Percentiles rank a stretch among this genome's conserved stretches.
These are phyloP conservation scores for Camillea tinctor DNA, from an alignment of 2,329 filamentous ascomycete species.

Conservation along the genomic window DNA sequence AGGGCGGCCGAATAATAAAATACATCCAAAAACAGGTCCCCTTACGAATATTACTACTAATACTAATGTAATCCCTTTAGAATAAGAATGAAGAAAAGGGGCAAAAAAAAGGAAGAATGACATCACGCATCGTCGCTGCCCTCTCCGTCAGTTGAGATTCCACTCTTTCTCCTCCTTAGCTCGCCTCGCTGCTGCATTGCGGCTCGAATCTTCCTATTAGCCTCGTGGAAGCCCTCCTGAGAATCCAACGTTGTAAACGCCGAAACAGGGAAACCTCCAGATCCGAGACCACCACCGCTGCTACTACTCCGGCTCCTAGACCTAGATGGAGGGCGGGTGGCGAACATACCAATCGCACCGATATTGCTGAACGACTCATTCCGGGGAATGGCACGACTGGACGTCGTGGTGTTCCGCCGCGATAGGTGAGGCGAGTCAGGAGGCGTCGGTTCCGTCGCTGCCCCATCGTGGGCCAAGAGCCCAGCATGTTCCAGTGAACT, in stretches of 20 bases:
- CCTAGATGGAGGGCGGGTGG: constrained; percentile 81
- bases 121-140: constrained; percentile 8
- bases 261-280: constrained; percentile 63
- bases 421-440: constrained; percentile 32
- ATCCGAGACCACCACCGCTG: constrained; percentile 61
- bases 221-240: constrained; percentile 74
- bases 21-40: not conserved
- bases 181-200: constrained; percentile 80
- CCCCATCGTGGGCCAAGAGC: constrained; percentile 12
- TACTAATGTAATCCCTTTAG: not conserved
- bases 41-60: not conserved
- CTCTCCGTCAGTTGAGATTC: constrained; percentile 27
- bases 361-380: constrained; percentile 96
- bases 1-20: not conserved
- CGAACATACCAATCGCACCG: constrained; percentile 83
- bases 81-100: constrained; percentile 5
- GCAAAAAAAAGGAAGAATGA: not conserved
- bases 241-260: constrained; percentile 67
- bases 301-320: constrained; percentile 45
- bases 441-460: constrained; percentile 26
- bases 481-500: constrained; percentile 30
- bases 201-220: constrained; percentile 77
- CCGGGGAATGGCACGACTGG: constrained; percentile 62
- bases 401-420: constrained; percentile 52
- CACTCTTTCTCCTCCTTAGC: constrained; percentile 54